Base-by-base conservation (phyloP, 1,284 basidiomycete species). In the Tausonia pullulans region DNA sequence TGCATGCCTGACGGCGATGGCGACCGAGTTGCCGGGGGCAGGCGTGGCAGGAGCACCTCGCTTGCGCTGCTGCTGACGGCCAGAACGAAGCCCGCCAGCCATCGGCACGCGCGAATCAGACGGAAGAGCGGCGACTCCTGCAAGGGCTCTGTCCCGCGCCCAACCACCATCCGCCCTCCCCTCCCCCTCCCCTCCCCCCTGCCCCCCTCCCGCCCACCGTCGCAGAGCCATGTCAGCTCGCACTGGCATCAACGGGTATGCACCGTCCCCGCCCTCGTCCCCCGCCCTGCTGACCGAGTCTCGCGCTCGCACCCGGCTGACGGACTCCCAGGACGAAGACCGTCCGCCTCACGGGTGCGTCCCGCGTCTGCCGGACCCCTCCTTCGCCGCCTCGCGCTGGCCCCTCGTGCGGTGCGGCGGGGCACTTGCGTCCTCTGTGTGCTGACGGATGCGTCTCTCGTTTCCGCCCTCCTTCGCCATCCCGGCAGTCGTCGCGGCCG, bases 401-500 rank as follows among this genome's bases (percentile, higher is more conserved):
- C 46, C 54, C 39, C 59, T 43, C 56, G 55, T 16, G 13, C 51
- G 16, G 27, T 27, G 27, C 27, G 27, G 27, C 27, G 27, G 27
- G 27, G 27, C 27, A 27, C 27, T 27, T 27, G 27, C 27, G 27
- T 27, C 27, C 27, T 1, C 27, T 27, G 27, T 27, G 27, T 27
- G 27, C 27, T 27, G 27, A 27, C 27, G 45, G 39, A 27, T 45
- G 49, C 27, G 58, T 52, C 56, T 43, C 63, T 67, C 52, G 48
- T 50, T 49, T 5, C 43, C 27, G 10, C n/a, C 46, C 13, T 49
- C 44, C 14, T 54, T 41, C 41, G 16, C 39, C 5, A n/a, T 7
- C 44, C 53, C 49, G 39, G 60, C 75, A 91, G 90, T 91, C 69
- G 90, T 93, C 68, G 90, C 90, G 59, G 90, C 90, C 55, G 90